phyloP scores from a whole-genome alignment of 768 basidiomycete species.

The Hygrophorus russula region DNA sequence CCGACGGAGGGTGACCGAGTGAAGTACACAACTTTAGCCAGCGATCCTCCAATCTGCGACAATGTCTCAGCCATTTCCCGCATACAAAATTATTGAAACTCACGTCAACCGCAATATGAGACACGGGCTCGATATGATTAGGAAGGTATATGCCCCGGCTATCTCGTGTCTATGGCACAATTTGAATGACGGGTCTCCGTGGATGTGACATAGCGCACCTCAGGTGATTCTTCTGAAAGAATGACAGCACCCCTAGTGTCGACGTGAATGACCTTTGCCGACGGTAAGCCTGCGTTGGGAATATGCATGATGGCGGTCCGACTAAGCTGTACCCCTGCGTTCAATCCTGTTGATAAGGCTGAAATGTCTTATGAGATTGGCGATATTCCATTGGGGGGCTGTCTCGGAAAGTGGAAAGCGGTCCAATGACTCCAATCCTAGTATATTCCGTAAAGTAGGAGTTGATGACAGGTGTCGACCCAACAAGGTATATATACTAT shows the following conservation, averaged over 20 bases:
- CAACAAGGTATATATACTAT: neutral
- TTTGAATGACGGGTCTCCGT: conserved; percentile 6
- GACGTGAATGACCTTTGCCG: conserved; percentile 82
- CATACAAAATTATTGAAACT: conserved; percentile 22
- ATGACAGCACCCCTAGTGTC: conserved; percentile 93
- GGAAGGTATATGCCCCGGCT: conserved; percentile 96
- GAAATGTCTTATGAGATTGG: neutral
- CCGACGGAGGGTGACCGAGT: conserved; percentile 73
- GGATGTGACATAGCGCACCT: conserved; percentile 39
- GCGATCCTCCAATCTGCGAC: conserved; percentile 84
- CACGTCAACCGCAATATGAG: conserved; percentile 95
- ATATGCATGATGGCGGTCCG: conserved; percentile 13
- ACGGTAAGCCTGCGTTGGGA: conserved; percentile 58
- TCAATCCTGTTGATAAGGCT: neutral
- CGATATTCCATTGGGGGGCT: neutral
- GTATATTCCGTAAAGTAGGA: too few relatives aligned
- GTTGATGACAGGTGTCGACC: neutral
- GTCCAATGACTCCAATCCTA: too few relatives aligned
- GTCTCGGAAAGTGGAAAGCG: neutral
- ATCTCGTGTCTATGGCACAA: conserved; percentile 61
- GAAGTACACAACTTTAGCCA: conserved; percentile 98
- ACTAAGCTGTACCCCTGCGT: neutral
- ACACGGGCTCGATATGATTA: conserved; percentile 94
- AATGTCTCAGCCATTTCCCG: conserved; percentile 8
- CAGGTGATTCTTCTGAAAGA: conserved; percentile 86